Percentiles rank a stretch among this genome's conserved stretches.
phyloP scores from a whole-genome alignment of 495 filamentous ascomycete genomes.

The Cairneyella variabilis region DNA sequence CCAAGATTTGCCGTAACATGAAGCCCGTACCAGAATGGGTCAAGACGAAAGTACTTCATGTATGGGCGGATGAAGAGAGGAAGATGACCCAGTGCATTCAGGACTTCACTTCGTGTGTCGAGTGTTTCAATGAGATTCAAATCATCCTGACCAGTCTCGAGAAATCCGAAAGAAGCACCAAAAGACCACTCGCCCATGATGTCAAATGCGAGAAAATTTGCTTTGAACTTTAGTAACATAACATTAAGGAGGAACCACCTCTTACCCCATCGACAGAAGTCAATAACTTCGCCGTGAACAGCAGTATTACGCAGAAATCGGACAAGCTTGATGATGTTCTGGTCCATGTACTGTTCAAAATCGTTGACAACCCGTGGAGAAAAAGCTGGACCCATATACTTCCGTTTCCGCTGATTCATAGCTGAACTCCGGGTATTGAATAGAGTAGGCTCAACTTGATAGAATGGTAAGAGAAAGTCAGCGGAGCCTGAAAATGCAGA shows the following conservation, averaged over 20 bases:
- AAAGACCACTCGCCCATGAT: slow-evolving; percentile 36
- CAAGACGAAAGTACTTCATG: slow-evolving; percentile 14
- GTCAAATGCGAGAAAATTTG: slow-evolving; percentile 38
- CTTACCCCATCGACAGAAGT: slow-evolving; percentile 3
- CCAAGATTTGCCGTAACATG: slow-evolving; percentile 4
- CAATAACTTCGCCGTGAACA: neutral
- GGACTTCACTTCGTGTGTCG: slow-evolving; percentile 8
- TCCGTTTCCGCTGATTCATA: slow-evolving; percentile 6
- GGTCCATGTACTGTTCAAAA: slow-evolving; percentile 3
- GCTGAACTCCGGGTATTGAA: neutral
- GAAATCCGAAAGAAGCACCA: slow-evolving; percentile 34
- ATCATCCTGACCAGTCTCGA: slow-evolving; percentile 30
- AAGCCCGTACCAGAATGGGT: slow-evolving; percentile 15
- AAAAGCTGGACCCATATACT: slow-evolving; percentile 3
- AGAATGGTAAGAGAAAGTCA: neutral
- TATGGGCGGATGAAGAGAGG: slow-evolving; percentile 8
- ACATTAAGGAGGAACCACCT: no score
- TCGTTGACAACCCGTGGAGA: neutral
- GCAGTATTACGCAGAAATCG: neutral
- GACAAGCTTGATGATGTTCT: neutral
- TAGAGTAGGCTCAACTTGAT: neutral
- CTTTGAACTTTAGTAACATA: no score
- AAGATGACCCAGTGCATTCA: slow-evolving; percentile 11
- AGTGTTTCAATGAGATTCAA: slow-evolving; percentile 11
- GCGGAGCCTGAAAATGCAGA: neutral